phyloP scores from a whole-genome alignment of 2,329 filamentous ascomycete species.

The Didymella keratinophila region DNA sequence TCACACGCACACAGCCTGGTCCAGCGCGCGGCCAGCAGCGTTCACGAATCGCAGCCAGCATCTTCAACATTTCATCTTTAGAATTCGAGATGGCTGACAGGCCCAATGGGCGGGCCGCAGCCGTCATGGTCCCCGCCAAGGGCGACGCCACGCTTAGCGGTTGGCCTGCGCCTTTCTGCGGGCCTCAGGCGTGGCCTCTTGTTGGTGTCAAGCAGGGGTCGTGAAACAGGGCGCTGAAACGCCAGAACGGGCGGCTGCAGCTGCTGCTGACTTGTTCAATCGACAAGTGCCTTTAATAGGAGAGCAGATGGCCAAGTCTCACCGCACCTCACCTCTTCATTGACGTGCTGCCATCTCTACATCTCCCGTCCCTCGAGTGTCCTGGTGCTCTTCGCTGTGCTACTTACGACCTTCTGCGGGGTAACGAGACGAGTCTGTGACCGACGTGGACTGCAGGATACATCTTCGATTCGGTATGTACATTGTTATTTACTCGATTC shows the following conservation, averaged over 20 bases:
- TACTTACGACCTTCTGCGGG: constrained; percentile 20
- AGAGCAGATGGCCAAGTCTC: constrained; percentile 30
- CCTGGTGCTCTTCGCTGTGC: constrained; percentile 18
- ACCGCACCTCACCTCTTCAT: constrained; percentile 31
- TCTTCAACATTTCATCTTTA: background rate
- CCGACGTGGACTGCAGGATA: background rate
- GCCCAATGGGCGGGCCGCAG: constrained; percentile 23
- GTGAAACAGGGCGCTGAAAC: constrained; percentile 50
- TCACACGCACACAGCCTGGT: constrained; percentile 2
- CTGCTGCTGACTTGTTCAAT: constrained; percentile 36
- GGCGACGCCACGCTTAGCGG: constrained; percentile 17
- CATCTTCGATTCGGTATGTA: constrained; percentile 7
- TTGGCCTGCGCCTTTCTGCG: constrained; percentile 18
- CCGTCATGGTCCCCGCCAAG: constrained; percentile 26
- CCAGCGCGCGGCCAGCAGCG: background rate
- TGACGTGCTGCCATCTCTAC: constrained; percentile 23
- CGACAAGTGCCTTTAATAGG: constrained; percentile 28
- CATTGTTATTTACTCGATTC: background rate
- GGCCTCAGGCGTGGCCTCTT: constrained; percentile 35
- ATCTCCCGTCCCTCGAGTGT: constrained; percentile 10
- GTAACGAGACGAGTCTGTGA: constrained; percentile 10
- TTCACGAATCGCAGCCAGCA: background rate
- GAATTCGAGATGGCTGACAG: constrained; percentile 6
- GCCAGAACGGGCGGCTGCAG: constrained; percentile 45
- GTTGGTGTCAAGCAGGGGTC: constrained; percentile 46